phyloP scores from a whole-genome alignment of 2,329 filamentous ascomycete species.

The Claviceps sp. region DNA sequence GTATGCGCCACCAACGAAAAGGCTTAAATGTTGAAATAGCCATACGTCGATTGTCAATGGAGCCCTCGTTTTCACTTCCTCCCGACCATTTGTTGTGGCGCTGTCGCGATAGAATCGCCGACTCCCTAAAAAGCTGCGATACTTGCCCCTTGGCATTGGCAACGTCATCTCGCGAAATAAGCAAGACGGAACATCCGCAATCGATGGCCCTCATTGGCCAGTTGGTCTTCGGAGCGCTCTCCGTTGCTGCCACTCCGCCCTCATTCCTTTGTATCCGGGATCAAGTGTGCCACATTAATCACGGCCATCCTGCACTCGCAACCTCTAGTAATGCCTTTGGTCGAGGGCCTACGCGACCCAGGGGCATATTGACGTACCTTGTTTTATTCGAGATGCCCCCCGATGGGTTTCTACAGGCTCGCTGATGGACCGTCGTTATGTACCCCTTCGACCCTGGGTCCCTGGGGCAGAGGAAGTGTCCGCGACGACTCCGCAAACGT shows the following conservation, averaged over 20 bases:
- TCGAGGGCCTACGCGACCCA: background rate
- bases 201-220: background rate
- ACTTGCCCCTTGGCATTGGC: too few relatives aligned
- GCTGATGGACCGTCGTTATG: slow-evolving; percentile 4
- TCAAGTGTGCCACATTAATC: background rate
- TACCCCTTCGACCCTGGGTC: slow-evolving; percentile 1
- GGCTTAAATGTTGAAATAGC: too few relatives aligned
- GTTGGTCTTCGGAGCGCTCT: background rate
- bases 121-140: too few relatives aligned
- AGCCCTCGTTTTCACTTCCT: too few relatives aligned
- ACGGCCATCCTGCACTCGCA: background rate
- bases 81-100: too few relatives aligned
- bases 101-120: too few relatives aligned
- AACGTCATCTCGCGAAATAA: background rate
- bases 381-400: background rate
- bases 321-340: background rate
- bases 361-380: background rate
- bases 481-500: background rate
- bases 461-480: background rate
- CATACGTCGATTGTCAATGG: too few relatives aligned
- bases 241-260: background rate
- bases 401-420: background rate
- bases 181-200: background rate
- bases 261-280: background rate
- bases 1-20: too few relatives aligned